These are phyloP conservation scores for Platanthera guangdongensis DNA, from an alignment of 106 monocot genomes.

Conservation along the genomic window DNA sequence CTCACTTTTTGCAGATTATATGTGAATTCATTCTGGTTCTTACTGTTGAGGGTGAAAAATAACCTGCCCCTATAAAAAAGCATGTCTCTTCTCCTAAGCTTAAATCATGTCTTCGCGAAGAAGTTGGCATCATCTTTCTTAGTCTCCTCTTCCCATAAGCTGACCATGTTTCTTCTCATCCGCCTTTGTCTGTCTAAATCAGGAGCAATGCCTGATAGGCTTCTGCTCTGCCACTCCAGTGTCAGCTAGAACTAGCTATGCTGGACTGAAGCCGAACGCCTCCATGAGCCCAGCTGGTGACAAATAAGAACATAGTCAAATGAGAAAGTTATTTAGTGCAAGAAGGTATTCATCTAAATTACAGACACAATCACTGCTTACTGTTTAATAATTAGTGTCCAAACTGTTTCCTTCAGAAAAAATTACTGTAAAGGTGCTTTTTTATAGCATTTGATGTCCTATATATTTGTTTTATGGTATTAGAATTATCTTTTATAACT, in stretches of 20 bases:
- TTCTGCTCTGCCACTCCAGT: background rate
- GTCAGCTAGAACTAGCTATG: background rate
- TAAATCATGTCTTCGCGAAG: background rate
- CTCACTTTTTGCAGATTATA: background rate
- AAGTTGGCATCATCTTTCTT: background rate
- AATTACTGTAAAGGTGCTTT: background rate
- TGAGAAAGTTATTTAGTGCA: background rate
- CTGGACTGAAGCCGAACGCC: background rate
- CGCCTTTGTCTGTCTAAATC: background rate
- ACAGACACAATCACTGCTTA: too few relatives aligned
- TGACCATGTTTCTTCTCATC: background rate
- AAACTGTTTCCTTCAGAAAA: background rate
- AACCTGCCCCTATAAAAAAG: background rate
- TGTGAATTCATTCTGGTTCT: background rate
- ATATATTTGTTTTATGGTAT: too few relatives aligned
- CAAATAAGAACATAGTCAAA: background rate
- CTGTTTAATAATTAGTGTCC: background rate
- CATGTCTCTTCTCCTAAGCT: background rate
- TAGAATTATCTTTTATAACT: too few relatives aligned
- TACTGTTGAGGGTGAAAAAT: background rate
- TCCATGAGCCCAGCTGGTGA: background rate
- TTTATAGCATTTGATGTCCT: background rate
- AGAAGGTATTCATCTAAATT: constrained; percentile 1
- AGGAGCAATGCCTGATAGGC: background rate
- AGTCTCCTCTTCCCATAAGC: background rate